Conservation (phyloP, 345 rosid genomes). For the Firmiana major region DNA sequence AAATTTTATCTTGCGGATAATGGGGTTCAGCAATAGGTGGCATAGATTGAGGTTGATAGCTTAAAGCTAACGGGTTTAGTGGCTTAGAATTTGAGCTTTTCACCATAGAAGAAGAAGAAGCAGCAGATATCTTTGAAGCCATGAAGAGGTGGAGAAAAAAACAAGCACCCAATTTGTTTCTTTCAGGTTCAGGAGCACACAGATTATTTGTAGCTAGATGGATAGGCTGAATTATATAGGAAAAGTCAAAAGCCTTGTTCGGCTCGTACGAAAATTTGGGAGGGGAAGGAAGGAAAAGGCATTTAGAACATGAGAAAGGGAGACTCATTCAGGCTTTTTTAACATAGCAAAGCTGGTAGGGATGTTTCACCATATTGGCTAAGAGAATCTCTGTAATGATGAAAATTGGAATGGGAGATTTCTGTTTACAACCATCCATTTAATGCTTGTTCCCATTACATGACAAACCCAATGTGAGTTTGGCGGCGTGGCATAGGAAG, state of each 20-base stretch:
- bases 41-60: neutral
- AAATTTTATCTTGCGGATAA: neutral
- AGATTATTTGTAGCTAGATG: neutral
- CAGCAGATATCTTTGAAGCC: neutral
- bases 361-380: slow-evolving; percentile 8
- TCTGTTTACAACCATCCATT: slow-evolving; percentile 6
- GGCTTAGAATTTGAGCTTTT: neutral
- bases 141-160: neutral
- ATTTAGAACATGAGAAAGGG: neutral
- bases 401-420: slow-evolving; percentile 6
- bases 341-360: neutral
- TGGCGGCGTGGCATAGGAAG: slow-evolving; percentile 23
- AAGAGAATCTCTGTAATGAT: slow-evolving; percentile 19
- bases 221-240: neutral
- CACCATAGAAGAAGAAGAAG: neutral
- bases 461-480: slow-evolving; percentile 8
- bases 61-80: neutral
- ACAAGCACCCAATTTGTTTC: neutral
- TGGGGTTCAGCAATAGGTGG: neutral
- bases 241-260: neutral
- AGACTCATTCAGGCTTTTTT: neutral
- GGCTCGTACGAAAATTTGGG: neutral
- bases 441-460: slow-evolving; percentile 8
- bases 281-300: neutral
- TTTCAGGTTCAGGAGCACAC: neutral